Evolutionary conservation across 176 grass and related monocot genomes (phyloP).

Genomic region (Chloris gayana): DNA sequence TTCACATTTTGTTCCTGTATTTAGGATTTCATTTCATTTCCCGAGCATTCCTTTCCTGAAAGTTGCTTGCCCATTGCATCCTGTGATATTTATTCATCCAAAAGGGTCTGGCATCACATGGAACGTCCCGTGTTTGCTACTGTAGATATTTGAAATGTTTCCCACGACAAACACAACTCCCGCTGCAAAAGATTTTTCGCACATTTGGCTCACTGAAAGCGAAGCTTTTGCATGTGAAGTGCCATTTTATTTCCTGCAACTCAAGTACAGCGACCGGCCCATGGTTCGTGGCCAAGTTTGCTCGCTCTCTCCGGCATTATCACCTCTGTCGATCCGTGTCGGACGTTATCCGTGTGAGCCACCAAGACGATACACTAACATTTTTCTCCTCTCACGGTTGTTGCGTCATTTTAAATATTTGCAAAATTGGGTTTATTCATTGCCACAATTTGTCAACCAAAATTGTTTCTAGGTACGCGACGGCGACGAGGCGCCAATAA

Average conservation of each 20-base stretch:
- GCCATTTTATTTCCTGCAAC: neutral
- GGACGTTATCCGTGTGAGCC: conserved; percentile 32
- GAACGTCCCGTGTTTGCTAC: neutral
- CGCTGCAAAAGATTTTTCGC: neutral
- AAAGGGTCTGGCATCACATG: neutral
- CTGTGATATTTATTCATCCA: conserved; percentile 30
- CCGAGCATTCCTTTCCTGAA: neutral
- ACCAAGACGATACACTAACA: neutral
- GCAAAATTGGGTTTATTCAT: neutral
- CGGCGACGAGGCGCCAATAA: neutral
- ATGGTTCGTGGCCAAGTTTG: neutral
- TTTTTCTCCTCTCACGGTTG: neutral
- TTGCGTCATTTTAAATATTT: neutral
- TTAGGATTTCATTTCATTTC: too few relatives aligned
- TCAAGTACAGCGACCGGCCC: conserved; percentile 12
- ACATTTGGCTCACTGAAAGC: conserved; percentile 3
- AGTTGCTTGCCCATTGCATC: neutral
- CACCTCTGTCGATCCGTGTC: conserved; percentile 12
- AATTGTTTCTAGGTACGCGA: neutral
- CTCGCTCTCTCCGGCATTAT: conserved; percentile 22
- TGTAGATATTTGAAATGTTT: conserved; percentile 39
- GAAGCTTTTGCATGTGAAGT: neutral
- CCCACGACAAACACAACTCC: neutral
- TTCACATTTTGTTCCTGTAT: neutral
- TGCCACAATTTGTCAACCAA: neutral